Conservation (phyloP, 441 rosid species). For the Gossypium schwendimanii region DNA sequence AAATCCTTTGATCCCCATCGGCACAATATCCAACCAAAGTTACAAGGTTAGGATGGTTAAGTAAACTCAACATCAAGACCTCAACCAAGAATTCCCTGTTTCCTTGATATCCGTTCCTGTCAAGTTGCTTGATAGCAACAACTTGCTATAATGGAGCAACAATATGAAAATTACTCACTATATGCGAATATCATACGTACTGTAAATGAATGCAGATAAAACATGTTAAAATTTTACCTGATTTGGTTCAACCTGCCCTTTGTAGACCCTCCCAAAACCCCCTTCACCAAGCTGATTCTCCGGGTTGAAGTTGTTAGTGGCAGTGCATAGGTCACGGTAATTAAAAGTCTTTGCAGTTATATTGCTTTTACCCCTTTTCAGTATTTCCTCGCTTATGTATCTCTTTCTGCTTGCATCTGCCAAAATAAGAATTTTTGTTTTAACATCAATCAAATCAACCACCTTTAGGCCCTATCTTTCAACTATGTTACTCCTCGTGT, state of each 20-base stretch:
- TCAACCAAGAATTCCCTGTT: slow-evolving; percentile 90
- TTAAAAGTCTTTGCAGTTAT: slow-evolving; percentile 55
- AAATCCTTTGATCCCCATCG: slow-evolving; percentile 90
- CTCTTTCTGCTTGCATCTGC: slow-evolving; percentile 71
- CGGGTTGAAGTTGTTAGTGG: slow-evolving; percentile 63
- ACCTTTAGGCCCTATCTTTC: neutral
- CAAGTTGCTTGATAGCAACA: slow-evolving; percentile 89
- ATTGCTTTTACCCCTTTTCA: slow-evolving; percentile 59
- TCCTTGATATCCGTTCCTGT: slow-evolving; percentile 92
- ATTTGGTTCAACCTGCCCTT: slow-evolving; percentile 45
- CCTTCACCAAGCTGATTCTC: slow-evolving; percentile 83
- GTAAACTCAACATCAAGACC: slow-evolving; percentile 82
- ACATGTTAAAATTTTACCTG: slow-evolving; percentile 29
- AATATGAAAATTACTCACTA: neutral
- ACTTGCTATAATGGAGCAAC: slow-evolving; percentile 29
- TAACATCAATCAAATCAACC: neutral
- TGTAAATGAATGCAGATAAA: neutral
- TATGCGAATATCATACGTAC: neutral
- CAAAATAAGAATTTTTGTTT: neutral
- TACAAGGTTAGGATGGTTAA: slow-evolving; percentile 76
- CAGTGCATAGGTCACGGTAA: slow-evolving; percentile 52
- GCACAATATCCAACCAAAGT: slow-evolving; percentile 88
- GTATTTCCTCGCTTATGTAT: slow-evolving; percentile 59
- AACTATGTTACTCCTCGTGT: neutral
- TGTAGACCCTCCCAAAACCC: slow-evolving; percentile 93